Evolutionary conservation across 108 stramenopile species (phyloP).

Genomic region (Nannochloropsis salina): DNA sequence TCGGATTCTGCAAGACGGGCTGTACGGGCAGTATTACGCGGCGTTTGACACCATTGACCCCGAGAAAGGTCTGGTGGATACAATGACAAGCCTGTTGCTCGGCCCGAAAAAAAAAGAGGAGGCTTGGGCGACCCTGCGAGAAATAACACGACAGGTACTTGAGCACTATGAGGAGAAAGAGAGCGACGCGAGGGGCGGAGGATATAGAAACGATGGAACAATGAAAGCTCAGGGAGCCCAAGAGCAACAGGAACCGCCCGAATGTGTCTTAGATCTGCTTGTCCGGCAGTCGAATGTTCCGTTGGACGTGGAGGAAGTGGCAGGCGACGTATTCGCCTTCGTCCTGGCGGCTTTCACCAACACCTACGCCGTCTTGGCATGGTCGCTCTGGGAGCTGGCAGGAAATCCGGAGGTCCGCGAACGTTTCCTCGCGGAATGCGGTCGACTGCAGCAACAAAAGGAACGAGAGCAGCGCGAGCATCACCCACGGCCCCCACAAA

Average conservation of each 20-base stretch:
- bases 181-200: background rate
- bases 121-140: background rate
- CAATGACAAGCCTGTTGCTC: conserved; percentile 8
- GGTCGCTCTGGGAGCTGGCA: background rate
- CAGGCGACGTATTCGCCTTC: background rate
- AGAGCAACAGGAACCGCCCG: background rate
- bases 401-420: background rate
- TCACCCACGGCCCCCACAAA: background rate
- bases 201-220: too few relatives aligned
- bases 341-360: background rate
- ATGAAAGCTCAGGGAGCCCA: background rate
- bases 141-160: background rate
- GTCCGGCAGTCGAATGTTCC: background rate
- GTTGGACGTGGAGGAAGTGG: background rate
- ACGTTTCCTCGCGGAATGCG: background rate
- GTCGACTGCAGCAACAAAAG: too few relatives aligned
- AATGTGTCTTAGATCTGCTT: background rate
- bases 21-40: background rate
- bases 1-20: background rate
- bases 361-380: background rate
- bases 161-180: background rate
- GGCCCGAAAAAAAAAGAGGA: background rate
- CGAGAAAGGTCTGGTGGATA: conserved; percentile 1
- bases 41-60: background rate
- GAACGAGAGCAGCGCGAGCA: too few relatives aligned